Percentiles rank a stretch among this genome's conserved stretches.
These are phyloP conservation scores for Carex cristatella DNA, from an alignment of 176 grass and related monocot genomes.

Conservation along the genomic window DNA sequence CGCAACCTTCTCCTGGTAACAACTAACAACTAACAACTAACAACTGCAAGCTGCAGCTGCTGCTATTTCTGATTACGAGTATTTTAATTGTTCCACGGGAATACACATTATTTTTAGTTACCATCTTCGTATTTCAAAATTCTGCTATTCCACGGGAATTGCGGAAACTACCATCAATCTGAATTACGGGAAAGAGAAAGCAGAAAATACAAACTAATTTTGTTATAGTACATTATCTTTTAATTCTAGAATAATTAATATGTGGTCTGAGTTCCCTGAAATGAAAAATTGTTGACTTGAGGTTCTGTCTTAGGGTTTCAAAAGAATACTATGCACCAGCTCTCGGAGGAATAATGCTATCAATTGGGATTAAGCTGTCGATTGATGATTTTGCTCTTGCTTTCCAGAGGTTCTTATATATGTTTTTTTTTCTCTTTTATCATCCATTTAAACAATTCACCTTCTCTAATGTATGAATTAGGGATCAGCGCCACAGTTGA, in stretches of 20 bases:
- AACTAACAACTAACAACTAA: neutral
- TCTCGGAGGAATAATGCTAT: constrained; percentile 87
- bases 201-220: neutral
- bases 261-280: neutral
- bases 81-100: constrained; percentile 7
- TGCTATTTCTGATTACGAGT: constrained; percentile 15
- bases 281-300: neutral
- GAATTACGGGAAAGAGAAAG: neutral
- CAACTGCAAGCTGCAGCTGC: neutral
- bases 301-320: constrained; percentile 54
- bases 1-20: constrained; percentile 73
- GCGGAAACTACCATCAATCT: neutral
- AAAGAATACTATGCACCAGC: constrained; percentile 86
- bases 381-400: constrained; percentile 80
- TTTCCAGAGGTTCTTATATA: constrained; percentile 52
- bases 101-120: too few relatives aligned
- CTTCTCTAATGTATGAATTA: neutral
- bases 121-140: too few relatives aligned
- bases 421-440: neutral
- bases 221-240: neutral
- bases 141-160: too few relatives aligned
- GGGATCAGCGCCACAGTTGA: neutral
- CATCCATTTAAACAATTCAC: neutral
- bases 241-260: constrained; percentile 7
- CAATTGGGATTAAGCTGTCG: constrained; percentile 82